phyloP scores from a whole-genome alignment of 2,329 filamentous ascomycete species.

The Aureobasidium namibiae region DNA sequence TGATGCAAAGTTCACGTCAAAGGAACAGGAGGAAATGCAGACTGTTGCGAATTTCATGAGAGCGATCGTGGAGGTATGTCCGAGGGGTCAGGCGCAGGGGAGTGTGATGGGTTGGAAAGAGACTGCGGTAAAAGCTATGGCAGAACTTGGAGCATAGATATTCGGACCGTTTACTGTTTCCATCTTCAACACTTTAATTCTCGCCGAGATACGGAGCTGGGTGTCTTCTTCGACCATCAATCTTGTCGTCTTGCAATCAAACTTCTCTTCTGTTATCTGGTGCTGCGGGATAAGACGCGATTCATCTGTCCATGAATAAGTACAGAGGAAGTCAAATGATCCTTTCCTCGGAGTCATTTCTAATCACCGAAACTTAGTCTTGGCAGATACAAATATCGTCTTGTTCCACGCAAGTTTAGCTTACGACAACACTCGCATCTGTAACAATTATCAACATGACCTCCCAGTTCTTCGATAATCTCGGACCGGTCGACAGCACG shows the following conservation, averaged over 20 bases:
- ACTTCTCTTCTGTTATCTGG: too few relatives aligned
- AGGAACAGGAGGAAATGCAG: constrained; percentile 1
- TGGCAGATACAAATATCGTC: too few relatives aligned
- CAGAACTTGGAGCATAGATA: background rate
- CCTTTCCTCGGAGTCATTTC: too few relatives aligned
- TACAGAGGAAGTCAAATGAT: too few relatives aligned
- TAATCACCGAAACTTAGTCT: too few relatives aligned
- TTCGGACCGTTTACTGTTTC: too few relatives aligned
- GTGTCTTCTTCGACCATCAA: background rate
- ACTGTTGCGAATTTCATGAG: background rate
- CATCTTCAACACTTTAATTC: background rate
- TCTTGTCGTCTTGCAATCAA: too few relatives aligned
- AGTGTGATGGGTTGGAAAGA: background rate
- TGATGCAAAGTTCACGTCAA: background rate
- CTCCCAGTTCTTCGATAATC: background rate
- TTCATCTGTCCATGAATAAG: too few relatives aligned
- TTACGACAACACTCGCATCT: too few relatives aligned
- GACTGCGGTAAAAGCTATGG: background rate
- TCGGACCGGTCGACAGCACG: background rate
- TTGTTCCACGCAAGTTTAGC: too few relatives aligned
- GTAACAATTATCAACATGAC: background rate
- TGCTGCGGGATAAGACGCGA: too few relatives aligned
- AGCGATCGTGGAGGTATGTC: constrained; percentile 1
- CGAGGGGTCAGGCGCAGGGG: background rate
- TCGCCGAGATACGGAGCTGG: background rate